Evolutionary conservation across 2,329 filamentous ascomycete genomes (phyloP).

Genomic region (Phaeomoniella chlamydospora): DNA sequence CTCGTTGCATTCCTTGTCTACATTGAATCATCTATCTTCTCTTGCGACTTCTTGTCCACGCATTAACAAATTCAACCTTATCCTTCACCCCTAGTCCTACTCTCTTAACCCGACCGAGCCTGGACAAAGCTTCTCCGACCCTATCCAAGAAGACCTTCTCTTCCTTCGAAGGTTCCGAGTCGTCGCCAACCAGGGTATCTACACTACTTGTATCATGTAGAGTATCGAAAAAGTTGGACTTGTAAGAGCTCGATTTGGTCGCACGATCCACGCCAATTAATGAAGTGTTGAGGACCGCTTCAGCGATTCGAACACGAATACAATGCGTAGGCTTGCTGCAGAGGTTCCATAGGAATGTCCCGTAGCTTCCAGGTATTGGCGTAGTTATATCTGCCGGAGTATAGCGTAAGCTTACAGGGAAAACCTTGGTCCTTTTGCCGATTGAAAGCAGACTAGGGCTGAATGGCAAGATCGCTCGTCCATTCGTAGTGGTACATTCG

Average conservation of each 20-base stretch:
- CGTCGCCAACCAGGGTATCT: constrained; percentile 13
- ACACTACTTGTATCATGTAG: constrained; percentile 19
- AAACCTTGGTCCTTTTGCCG: constrained; percentile 58
- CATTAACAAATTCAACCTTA: constrained; percentile 67
- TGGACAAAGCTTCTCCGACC: constrained; percentile 73
- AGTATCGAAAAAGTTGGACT: constrained; percentile 31
- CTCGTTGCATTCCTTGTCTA: no score
- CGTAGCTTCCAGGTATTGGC: constrained; percentile 61
- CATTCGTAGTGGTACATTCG: constrained; percentile 89
- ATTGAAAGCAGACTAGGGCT: constrained; percentile 61
- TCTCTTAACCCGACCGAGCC: constrained; percentile 74
- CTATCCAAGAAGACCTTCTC: constrained; percentile 62
- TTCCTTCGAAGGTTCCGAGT: constrained; percentile 23
- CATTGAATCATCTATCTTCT: no score
- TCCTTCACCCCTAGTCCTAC: constrained; percentile 73
- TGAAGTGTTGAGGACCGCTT: constrained; percentile 35
- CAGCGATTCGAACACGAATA: constrained; percentile 81
- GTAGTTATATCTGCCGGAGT: constrained; percentile 82
- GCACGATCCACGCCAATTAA: constrained; percentile 3
- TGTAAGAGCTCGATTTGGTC: constrained; percentile 18
- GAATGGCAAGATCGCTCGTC: constrained; percentile 73
- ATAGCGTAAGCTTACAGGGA: constrained; percentile 82
- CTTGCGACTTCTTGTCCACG: constrained; percentile 39
- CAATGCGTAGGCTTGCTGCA: constrained; percentile 74
- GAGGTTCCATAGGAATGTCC: constrained; percentile 70